Base-by-base conservation (phyloP, 1,139 yeast species). In the Sugiyamaella castrensis region DNA sequence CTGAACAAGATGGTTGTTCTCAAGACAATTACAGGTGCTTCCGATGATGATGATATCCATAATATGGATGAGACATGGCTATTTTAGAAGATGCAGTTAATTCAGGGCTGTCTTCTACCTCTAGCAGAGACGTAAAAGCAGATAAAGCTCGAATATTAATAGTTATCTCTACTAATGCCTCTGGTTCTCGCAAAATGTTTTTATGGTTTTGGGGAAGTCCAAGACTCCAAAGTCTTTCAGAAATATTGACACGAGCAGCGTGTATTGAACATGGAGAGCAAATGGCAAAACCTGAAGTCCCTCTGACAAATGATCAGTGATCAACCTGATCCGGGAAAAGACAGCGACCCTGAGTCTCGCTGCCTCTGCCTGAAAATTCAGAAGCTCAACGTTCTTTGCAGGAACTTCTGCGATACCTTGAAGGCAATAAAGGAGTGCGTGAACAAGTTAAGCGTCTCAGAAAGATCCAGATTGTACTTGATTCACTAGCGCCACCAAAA, bases 21-120 rank as follows among this genome's bases (percentile, higher is more conserved):
- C 16, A 15, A 38, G 24, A 32, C 44, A 6, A 4, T 32, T 33
- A 26, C 44, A 13, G 44, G 44, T 4, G 8, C 5, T 16, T 40
- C 5, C 13, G n/a, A 13, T 10, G 28, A 11, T 10, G 24, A 32
- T 2, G 37, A 40, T 40, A 26, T 40, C 15, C 31, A 40, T 32
- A 40, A 40, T 13, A 40, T 40, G 44, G 44, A 40, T 31, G 44
- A 40, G 28, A 40, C 44, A 31, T 43, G 44, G 3, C 44, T 40
- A 12, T 40, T 12, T 32, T 40, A 41, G 44, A 15, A 34, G 12
- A 40, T 32, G 41, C 37, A 16, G 29, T 28, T 43, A 19, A 36
- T 15, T n/a, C 13, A 13, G 34, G 34, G 15, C 15, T 31, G 34
- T 31, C 34, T 4, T n/a, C 34, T n/a, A 31, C 34, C 34, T 5